Conservation (phyloP, 805 yeast genomes). For the Wickerhamomyces canadensis region DNA sequence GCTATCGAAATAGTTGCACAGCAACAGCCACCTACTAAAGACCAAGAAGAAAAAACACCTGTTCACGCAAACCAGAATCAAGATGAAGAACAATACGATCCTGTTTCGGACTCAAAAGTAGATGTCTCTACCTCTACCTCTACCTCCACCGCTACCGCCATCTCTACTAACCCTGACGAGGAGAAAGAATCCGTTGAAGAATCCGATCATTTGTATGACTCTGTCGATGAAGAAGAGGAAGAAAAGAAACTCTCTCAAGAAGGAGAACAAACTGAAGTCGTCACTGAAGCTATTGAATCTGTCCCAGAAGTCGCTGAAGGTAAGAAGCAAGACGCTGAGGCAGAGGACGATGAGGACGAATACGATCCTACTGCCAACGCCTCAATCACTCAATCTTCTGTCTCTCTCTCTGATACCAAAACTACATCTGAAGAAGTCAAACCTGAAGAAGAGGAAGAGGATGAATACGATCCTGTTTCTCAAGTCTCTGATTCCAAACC, state of each 20-base stretch:
- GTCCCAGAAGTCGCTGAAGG: slow-evolving; percentile 4
- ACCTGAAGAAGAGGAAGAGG: slow-evolving; percentile 13
- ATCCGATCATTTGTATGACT: slow-evolving; percentile 1
- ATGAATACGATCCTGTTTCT: slow-evolving; percentile 13
- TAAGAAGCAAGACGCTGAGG: slow-evolving; percentile 4
- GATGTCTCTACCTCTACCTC: not conserved
- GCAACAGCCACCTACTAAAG: not conserved
- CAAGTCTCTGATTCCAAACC: not conserved
- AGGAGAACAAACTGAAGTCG: not conserved
- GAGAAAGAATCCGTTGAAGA: slow-evolving; percentile 1
- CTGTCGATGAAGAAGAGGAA: slow-evolving; percentile 3
- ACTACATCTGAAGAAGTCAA: not conserved
- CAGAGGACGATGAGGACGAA: slow-evolving; percentile 9
- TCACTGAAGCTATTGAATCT: slow-evolving; percentile 1
- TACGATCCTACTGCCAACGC: slow-evolving; percentile 9
- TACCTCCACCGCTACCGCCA: not conserved
- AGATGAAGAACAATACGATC: slow-evolving; percentile 4
- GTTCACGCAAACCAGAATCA: not conserved
- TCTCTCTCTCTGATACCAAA: not conserved
- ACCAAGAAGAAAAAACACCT: not conserved
- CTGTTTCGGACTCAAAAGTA: not conserved
- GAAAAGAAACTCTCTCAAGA: slow-evolving; percentile 1
- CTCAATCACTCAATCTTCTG: not conserved
- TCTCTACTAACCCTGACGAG: not conserved
- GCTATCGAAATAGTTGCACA: slow-evolving; percentile 3